Conservation (phyloP, 208 protist genomes). For the Crithidia bombi region DNA sequence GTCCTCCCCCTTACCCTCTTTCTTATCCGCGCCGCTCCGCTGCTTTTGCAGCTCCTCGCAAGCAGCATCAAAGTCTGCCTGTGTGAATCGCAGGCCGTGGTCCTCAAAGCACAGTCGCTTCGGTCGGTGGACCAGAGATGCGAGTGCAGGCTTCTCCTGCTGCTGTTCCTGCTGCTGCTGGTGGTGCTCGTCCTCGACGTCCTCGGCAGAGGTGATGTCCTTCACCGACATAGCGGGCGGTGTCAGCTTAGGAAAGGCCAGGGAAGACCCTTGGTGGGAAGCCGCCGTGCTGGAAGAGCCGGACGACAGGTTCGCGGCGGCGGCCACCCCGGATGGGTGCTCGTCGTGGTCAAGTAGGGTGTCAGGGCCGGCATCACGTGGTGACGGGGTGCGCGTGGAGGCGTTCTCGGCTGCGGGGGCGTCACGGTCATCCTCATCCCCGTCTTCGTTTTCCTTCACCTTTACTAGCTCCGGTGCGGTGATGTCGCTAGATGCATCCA, state of each 20-base stretch:
- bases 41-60: constrained; percentile 8
- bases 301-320: neutral
- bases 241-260: constrained; percentile 10
- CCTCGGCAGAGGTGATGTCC: neutral
- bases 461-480: neutral
- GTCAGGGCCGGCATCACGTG: neutral
- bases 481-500: neutral
- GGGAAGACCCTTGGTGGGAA: neutral
- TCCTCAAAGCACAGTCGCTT: constrained; percentile 23
- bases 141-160: too few relatives aligned
- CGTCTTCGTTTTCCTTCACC: neutral
- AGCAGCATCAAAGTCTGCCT: constrained; percentile 20
- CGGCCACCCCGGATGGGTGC: neutral
- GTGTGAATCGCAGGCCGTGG: constrained; percentile 17
- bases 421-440: constrained; percentile 3
- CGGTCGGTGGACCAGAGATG: neutral
- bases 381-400: constrained; percentile 10
- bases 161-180: too few relatives aligned
- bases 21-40: neutral
- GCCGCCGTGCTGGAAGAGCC: constrained; percentile 3
- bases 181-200: neutral
- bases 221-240: constrained; percentile 3
- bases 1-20: neutral
- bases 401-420: constrained; percentile 1
- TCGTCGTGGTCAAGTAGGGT: neutral